These are phyloP conservation scores for Venturia nashicola DNA, from an alignment of 2,329 filamentous ascomycete genomes.

Conservation along the genomic window DNA sequence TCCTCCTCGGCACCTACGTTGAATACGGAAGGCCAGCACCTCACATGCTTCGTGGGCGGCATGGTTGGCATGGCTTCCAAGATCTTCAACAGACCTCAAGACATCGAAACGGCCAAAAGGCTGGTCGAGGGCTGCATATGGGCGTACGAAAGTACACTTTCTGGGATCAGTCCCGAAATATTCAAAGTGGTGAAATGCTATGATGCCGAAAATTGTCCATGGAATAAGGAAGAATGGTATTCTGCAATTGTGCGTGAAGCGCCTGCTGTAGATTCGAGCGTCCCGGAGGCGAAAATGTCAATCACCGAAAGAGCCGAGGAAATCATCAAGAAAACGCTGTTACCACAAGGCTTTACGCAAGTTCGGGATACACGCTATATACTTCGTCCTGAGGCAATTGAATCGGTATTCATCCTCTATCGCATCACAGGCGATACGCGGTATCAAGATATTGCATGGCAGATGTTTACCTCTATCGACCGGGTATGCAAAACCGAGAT, in stretches of 20 bases:
- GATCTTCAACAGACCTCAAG: conserved; percentile 36
- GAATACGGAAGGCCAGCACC: conserved; percentile 35
- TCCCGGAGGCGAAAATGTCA: neutral
- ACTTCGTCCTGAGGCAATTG: conserved; percentile 44
- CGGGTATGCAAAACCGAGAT: conserved; percentile 30
- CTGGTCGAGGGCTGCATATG: conserved; percentile 44
- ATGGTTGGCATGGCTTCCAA: conserved; percentile 42
- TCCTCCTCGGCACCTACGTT: conserved; percentile 29
- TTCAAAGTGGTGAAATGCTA: conserved; percentile 31
- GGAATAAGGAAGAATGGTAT: conserved; percentile 31
- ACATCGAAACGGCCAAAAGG: conserved; percentile 37
- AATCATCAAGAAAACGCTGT: conserved; percentile 12
- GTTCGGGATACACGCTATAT: conserved; percentile 34
- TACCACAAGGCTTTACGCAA: conserved; percentile 31
- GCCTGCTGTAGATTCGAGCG: conserved; percentile 2
- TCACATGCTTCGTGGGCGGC: conserved; percentile 42
- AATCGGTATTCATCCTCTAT: conserved; percentile 49
- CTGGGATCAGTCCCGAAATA: conserved; percentile 43
- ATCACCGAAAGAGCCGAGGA: conserved; percentile 3
- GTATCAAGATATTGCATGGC: conserved; percentile 34
- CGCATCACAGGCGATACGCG: conserved; percentile 43
- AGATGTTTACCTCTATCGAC: conserved; percentile 36
- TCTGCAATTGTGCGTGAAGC: conserved; percentile 17
- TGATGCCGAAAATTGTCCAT: conserved; percentile 26
- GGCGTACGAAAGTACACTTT: conserved; percentile 36